Evolutionary conservation across 805 yeast species (phyloP).

Genomic region (Saccharomycopsis selenospora): DNA sequence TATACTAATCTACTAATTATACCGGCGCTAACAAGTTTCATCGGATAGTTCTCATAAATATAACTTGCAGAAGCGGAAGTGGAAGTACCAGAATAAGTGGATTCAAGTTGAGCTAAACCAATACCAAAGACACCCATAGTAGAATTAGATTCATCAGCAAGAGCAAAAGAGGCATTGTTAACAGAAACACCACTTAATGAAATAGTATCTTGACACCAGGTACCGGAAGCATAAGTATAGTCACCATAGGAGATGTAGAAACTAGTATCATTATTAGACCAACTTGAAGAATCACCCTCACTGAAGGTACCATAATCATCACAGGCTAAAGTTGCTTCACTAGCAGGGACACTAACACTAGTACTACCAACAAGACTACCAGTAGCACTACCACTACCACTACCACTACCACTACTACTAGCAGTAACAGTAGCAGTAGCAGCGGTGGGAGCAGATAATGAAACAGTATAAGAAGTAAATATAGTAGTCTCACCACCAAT

Average conservation of each 20-base stretch:
- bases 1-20: slow-evolving; percentile 48
- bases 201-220: slow-evolving; percentile 60
- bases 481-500: slow-evolving; percentile 6
- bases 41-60: slow-evolving; percentile 61
- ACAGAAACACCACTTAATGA: slow-evolving; percentile 43
- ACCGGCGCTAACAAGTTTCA: slow-evolving; percentile 50
- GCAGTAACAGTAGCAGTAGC: not conserved
- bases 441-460: not conserved
- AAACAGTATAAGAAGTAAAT: slow-evolving; percentile 2
- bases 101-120: slow-evolving; percentile 63
- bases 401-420: slow-evolving; percentile 6
- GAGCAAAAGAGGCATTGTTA: slow-evolving; percentile 56
- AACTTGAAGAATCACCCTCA: slow-evolving; percentile 29
- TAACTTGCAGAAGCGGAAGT: slow-evolving; percentile 24
- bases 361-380: not conserved
- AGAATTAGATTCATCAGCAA: slow-evolving; percentile 60
- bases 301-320: slow-evolving; percentile 35
- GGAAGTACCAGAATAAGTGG: slow-evolving; percentile 38
- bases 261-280: slow-evolving; percentile 27
- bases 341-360: not conserved
- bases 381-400: slow-evolving; percentile 2
- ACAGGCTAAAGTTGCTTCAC: slow-evolving; percentile 30
- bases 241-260: slow-evolving; percentile 43
- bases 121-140: slow-evolving; percentile 67
- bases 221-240: slow-evolving; percentile 41